phyloP scores from a whole-genome alignment of 306 rosid genomes.

The Hippophae rhamnoides region DNA sequence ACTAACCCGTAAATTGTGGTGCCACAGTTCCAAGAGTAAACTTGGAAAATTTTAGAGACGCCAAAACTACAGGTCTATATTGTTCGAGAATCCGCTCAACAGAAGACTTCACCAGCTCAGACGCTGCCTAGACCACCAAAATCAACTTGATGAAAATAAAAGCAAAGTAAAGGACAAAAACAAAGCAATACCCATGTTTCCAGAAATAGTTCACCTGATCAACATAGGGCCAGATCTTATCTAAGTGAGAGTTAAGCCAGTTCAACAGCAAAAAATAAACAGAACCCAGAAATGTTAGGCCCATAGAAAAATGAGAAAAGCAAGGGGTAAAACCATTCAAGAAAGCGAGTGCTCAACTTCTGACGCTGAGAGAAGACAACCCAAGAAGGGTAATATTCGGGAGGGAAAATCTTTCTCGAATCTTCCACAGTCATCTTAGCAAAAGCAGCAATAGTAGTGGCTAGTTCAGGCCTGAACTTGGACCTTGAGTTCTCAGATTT shows the following conservation, averaged over 20 bases:
- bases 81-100: conserved; percentile 80
- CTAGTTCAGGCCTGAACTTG: conserved; percentile 55
- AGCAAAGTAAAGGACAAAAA: background rate
- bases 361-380: conserved; percentile 72
- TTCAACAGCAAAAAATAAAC: conserved; percentile 38
- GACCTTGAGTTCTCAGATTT: conserved; percentile 60
- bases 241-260: conserved; percentile 76
- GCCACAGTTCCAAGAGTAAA: conserved; percentile 93
- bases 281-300: conserved; percentile 9
- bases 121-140: conserved; percentile 58
- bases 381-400: conserved; percentile 85
- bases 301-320: background rate
- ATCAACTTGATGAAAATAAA: background rate
- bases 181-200: too few relatives aligned
- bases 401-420: conserved; percentile 75
- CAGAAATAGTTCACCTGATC: conserved; percentile 44
- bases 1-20: conserved; percentile 86
- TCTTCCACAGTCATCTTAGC: conserved; percentile 78
- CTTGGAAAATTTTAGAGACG: conserved; percentile 81
- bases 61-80: conserved; percentile 56
- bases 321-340: background rate
- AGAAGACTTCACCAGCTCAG: conserved; percentile 77
- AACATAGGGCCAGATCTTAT: conserved; percentile 92
- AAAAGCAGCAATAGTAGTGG: conserved; percentile 64
- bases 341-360: conserved; percentile 43